phyloP scores from a whole-genome alignment of 495 filamentous ascomycete genomes.

The Xylaria scruposa region DNA sequence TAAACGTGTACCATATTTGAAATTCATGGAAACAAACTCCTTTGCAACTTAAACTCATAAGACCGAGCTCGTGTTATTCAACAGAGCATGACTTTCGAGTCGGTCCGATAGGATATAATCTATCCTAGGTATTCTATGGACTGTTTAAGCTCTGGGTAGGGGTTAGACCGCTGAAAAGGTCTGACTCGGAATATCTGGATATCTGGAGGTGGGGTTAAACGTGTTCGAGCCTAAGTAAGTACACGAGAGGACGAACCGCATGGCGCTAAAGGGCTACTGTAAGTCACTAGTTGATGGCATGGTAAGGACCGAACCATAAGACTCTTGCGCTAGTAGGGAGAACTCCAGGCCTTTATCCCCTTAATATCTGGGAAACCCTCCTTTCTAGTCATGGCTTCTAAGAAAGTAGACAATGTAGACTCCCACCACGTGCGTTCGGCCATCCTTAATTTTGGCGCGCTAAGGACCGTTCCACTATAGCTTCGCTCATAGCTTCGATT shows the following conservation, averaged over 20 bases:
- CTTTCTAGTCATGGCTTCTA: not conserved
- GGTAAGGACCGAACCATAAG: not conserved
- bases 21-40: not conserved
- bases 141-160: not conserved
- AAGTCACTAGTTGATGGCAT: not conserved
- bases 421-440: not conserved
- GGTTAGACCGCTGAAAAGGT: not conserved
- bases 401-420: not conserved
- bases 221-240: not conserved
- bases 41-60: not conserved
- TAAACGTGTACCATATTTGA: not conserved
- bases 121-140: not conserved
- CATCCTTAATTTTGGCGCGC: not conserved
- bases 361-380: not conserved
- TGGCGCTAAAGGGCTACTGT: not conserved
- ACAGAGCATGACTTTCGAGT: not conserved
- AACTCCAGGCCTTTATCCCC: not conserved
- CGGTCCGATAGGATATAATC: not conserved
- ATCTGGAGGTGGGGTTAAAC: not conserved
- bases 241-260: not conserved
- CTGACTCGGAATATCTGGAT: slow-evolving; percentile 3
- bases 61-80: not conserved
- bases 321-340: not conserved
- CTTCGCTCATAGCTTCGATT: not conserved
- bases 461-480: not conserved